Percentiles rank a stretch among this genome's conserved stretches.
Conservation (phyloP, 441 rosid genomes). For the Breynia disticha region DNA sequence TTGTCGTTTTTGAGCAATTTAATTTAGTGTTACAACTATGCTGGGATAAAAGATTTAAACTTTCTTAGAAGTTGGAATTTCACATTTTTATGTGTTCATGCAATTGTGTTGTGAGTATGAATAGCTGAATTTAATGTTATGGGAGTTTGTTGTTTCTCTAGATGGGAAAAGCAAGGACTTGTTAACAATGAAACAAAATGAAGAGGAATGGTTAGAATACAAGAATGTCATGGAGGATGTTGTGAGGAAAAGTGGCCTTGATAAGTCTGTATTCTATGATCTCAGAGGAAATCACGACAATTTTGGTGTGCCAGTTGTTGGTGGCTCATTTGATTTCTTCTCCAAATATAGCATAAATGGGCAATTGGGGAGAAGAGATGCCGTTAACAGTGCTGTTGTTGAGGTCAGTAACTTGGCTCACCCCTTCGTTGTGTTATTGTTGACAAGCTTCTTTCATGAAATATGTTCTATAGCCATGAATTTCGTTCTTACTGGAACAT, state of each 20-base stretch:
- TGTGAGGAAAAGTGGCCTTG: constrained; percentile 49
- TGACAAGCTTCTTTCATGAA: neutral
- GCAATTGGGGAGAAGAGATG: constrained; percentile 43
- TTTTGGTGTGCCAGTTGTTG: constrained; percentile 68
- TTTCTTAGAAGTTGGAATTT: neutral
- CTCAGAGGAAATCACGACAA: constrained; percentile 91
- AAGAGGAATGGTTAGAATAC: constrained; percentile 78
- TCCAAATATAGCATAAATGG: constrained; percentile 76
- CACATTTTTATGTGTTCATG: neutral
- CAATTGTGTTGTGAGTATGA: neutral
- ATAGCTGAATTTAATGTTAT: no score
- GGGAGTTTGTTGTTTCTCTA: constrained; percentile 15
- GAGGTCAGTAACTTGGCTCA: constrained; percentile 40
- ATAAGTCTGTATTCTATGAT: constrained; percentile 70
- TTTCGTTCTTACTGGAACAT: no score
- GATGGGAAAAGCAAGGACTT: constrained; percentile 90
- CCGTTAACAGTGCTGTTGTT: constrained; percentile 55
- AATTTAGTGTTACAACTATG: no score
- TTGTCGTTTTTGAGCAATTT: no score
- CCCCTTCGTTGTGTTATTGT: neutral
- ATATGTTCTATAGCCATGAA: neutral
- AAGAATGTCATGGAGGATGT: constrained; percentile 62
- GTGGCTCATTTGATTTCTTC: constrained; percentile 66
- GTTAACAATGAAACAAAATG: constrained; percentile 74
- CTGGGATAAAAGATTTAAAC: neutral